A percentile compares a stretch with the other conserved stretches of the same genome.
These are phyloP conservation scores for Fusarium avenaceum DNA, from an alignment of 2,329 filamentous ascomycete genomes.

Conservation along the genomic window DNA sequence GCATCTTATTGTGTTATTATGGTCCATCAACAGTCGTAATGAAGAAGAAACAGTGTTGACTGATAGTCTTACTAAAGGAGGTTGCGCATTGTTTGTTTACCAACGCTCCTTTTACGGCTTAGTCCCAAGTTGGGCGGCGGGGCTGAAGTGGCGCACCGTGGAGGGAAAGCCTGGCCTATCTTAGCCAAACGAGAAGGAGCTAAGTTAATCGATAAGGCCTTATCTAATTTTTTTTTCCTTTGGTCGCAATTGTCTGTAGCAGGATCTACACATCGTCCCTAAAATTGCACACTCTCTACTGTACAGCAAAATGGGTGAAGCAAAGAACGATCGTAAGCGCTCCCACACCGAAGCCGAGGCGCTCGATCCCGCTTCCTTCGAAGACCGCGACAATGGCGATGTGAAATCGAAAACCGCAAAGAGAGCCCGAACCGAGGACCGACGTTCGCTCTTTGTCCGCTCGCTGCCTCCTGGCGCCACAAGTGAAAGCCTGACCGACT, in stretches of 20 bases:
- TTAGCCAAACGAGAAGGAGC: neutral
- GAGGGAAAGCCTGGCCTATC: neutral
- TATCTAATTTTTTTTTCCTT: constrained; percentile 34
- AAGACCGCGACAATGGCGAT: constrained; percentile 52
- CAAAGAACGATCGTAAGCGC: constrained; percentile 55
- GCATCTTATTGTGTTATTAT: constrained; percentile 57
- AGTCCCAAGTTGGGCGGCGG: constrained; percentile 32
- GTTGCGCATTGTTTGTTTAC: constrained; percentile 49
- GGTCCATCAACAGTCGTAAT: constrained; percentile 16
- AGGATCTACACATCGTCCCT: constrained; percentile 6
- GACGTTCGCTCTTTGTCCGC: constrained; percentile 88
- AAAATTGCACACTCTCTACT: neutral
- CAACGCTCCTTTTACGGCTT: constrained; percentile 52
- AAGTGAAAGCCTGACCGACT: constrained; percentile 83
- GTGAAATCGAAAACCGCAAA: constrained; percentile 59
- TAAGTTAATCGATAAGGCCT: constrained; percentile 26
- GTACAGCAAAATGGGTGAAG: constrained; percentile 48
- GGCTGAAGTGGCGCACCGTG: constrained; percentile 12
- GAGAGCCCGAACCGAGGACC: constrained; percentile 70
- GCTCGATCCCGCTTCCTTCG: constrained; percentile 48
- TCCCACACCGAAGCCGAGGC: constrained; percentile 54
- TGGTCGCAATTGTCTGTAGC: constrained; percentile 27
- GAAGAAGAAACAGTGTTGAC: constrained; percentile 16
- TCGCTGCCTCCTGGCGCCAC: constrained; percentile 84
- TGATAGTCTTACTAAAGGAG: constrained; percentile 16